Base-by-base conservation (phyloP, 106 monocot species). In the Acorus gramineus region DNA sequence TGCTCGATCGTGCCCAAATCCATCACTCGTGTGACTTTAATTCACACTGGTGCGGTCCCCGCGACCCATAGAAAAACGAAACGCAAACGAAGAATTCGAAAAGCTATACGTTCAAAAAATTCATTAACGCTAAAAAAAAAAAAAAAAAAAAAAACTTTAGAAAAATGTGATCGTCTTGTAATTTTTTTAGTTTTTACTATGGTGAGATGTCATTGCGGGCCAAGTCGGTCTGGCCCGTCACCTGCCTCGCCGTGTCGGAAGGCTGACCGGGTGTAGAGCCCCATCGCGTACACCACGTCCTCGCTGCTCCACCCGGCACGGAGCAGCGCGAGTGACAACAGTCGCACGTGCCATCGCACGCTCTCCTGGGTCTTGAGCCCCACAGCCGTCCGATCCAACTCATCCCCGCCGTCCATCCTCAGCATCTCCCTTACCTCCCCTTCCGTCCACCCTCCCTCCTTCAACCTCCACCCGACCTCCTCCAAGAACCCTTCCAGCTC, bases 301-400 rank as follows among this genome's bases (percentile, higher is more conserved):
- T 78, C 80, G 8, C 63, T 47, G 78, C 85, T 72, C 85, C 85
- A 85, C 43, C 85, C 85, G 8, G 71, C 74, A 55, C 74, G 62
- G 13, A 74, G 77, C 60, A 85, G 74, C 52, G 70, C 71, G 11
- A 64, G 49, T 2, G 62, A 74, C 7, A 78, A 71, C 53, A 71
- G 59, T 71, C 69, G 65, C 64, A 81, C 71, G 67, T 68, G 80
- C 67, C 80, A 68, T 46, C 56, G 43, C 56, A 85, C 66, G 57
- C 65, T 65, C 42, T 68, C 47, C 55, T 54, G 56, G 49, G 73
- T 71, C 66, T 12, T 69, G 47, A 52, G 44, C 5, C 46, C 69
- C 73, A 47, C 72, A 64, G 68, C 63, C 45, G 5, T 61, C 46
- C 45, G 9, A 3, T 6, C 28, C 56, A 0, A 49, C 11, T 4